Base-by-base conservation (phyloP, 768 basidiomycete genomes). In the Lentinus brumalis region DNA sequence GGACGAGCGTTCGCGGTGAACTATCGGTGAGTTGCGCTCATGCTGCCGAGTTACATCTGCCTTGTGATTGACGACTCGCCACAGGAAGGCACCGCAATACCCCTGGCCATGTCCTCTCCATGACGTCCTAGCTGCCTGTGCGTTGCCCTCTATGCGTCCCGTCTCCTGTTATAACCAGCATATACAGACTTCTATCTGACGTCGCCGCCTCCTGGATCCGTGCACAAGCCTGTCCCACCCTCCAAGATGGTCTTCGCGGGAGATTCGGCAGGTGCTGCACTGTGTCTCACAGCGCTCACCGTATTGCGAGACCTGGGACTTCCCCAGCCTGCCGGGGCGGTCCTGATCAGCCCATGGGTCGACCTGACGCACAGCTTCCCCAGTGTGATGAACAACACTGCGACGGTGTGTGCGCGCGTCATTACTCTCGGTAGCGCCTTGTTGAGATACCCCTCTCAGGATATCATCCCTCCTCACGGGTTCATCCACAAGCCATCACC, bases 321-420 rank as follows among this genome's bases (percentile, higher is more conserved):
- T 8, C 86, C 88, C 1, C 75, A 84, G 67, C 91, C 92, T 3
- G 86, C 89, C 1, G 92, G 91, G 1, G 89, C 86, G 0, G 84
- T 91, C 4, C 76, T 93, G 26, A 89, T 93, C 64, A 88, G 86
- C 58, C 92, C 92, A 2, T 93, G 92, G 86, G 84, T 88, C 12
- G 91, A 94, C 70, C 76, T 95, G n/a, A 93, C 91, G 0, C 92
- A 94, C 67, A 88, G 85, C 53, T 92, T 95, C 69, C 88, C 89
- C 0, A 87, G 86, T 65, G 84, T 91, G 41, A 81, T 91, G 76
- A 65, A 80, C 46, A 92, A 94, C 68, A 81, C 80, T 0, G 75
- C 75, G 6, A 87, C 87, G 10, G 90, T 86, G 57, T 49, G 79
- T 71, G 9, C 18, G 18, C 41, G 3, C 30, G 31, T 15, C 26